Evolutionary conservation across 805 yeast species (phyloP), one percentile per base, ranked within the genome.

Genomic region (Wickerhamia fluorescens): DNA sequence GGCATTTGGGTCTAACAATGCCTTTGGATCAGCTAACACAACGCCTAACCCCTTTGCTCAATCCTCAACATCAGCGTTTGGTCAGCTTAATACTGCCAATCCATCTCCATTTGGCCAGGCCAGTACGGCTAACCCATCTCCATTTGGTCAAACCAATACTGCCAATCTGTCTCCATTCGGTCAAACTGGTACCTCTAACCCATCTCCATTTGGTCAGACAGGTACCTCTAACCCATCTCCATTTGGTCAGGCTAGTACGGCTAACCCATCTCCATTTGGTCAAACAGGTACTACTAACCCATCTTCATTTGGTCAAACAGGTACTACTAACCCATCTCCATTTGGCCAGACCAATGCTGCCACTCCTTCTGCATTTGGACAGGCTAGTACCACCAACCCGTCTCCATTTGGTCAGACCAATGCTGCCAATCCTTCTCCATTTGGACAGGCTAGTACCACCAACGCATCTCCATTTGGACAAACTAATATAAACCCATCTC

Each of bases 171-270:
- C 36, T 15, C 29, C 35, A 9, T 36, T 33, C 27, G 33, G 32
- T 5, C 7, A 25, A 6, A 7, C 30, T 13, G 20, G 21, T 11
- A 24, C 23, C 5, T 21, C 32, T 10, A n/a, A n/a, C n/a, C n/a
- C 31, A 9, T 20, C 34, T 8, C 37, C 41, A n/a, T 32, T 32
- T 28, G 37, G 35, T 7, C 23, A 28, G 4, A 20, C 35, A 9
- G 6, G 26, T 9, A 23, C 35, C 5, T 11, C 30, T 9, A 16
- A 20, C 12, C 20, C 33, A 12, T 32, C 33, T 11, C 38, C 44
- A 15, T 48, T 44, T 33, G 52, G 51, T 3, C 25, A 20, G 8
- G 20, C 33, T 7, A n/a, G 25, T 15, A 24, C 31, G 9, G 7
- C 24, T 26, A 16, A 23, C 5, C 17, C 23, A 2, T 22, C 21